Evolutionary conservation across 495 filamentous ascomycete species (phyloP).

Genomic region (Penicillium mononematosum): DNA sequence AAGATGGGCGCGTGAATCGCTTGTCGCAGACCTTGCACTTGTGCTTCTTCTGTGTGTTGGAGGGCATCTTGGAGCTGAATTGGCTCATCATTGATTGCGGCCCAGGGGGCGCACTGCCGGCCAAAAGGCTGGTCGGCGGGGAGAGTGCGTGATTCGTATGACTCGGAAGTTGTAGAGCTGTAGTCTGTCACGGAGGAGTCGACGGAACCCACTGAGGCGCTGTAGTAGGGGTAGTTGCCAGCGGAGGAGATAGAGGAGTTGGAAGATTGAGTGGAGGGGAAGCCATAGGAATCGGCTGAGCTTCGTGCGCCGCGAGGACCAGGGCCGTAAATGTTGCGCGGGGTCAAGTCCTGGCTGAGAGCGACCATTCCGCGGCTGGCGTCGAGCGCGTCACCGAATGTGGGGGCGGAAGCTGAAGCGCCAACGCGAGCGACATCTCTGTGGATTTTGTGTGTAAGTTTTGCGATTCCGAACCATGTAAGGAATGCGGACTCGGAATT

Average conservation of each 20-base stretch:
- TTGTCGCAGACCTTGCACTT: conserved; percentile 99
- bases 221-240: conserved; percentile 70
- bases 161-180: conserved; percentile 79
- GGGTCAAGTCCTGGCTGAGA: conserved; percentile 82
- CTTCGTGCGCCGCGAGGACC: conserved; percentile 64
- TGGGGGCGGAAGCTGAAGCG: conserved; percentile 36
- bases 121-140: conserved; percentile 71
- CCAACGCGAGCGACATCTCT: conserved; percentile 60
- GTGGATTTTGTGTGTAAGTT: conserved; percentile 7
- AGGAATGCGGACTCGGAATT: conserved; percentile 18
- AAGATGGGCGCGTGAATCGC: conserved; percentile 94
- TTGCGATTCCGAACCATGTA: background rate
- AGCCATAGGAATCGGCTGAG: conserved; percentile 89
- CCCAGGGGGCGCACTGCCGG: conserved; percentile 67
- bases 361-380: conserved; percentile 89
- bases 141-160: conserved; percentile 83
- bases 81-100: conserved; percentile 98
- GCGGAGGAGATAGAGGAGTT: conserved; percentile 91
- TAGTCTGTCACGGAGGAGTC: conserved; percentile 95
- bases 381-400: conserved; percentile 72
- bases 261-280: conserved; percentile 87
- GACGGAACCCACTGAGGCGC: conserved; percentile 71
- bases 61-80: conserved; percentile 95
- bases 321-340: conserved; percentile 81
- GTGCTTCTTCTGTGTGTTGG: conserved; percentile 98